phyloP scores from a whole-genome alignment of 2,329 filamentous ascomycete genomes.

The Pseudovirgaria hyperparasitica region DNA sequence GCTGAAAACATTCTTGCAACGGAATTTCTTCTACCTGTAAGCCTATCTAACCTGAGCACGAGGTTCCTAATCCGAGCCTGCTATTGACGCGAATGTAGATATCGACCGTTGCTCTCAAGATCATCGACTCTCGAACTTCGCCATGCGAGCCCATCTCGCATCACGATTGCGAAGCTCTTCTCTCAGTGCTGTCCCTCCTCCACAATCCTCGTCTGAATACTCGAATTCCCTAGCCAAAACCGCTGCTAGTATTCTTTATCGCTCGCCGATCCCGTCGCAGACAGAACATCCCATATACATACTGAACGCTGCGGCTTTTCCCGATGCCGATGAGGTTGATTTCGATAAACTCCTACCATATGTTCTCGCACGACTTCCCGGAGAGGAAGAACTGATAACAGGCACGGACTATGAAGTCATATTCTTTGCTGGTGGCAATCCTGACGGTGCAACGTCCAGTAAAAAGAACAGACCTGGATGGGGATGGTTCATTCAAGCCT shows the following conservation, averaged over 20 bases:
- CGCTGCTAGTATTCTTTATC: conserved; percentile 42
- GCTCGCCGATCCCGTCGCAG: conserved; percentile 36
- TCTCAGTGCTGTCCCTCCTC: conserved; percentile 34
- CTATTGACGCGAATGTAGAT: no score
- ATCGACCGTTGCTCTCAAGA: no score
- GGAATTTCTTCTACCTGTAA: no score
- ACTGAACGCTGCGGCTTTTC: conserved; percentile 44
- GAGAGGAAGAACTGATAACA: conserved; percentile 40
- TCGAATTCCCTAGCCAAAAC: conserved; percentile 33
- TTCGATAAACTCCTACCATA: conserved; percentile 43
- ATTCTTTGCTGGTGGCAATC: conserved; percentile 43
- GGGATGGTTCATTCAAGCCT: conserved; percentile 46
- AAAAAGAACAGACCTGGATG: conserved; percentile 39
- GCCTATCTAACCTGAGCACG: no score
- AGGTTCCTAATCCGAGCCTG: no score
- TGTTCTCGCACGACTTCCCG: conserved; percentile 40
- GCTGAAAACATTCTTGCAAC: no score
- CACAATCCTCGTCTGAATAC: conserved; percentile 33
- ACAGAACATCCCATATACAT: conserved; percentile 39
- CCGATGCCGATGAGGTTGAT: conserved; percentile 39
- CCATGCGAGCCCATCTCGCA: conserved; percentile 24
- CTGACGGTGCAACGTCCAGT: conserved; percentile 27
- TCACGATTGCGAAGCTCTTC: conserved; percentile 29
- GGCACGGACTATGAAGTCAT: conserved; percentile 44
- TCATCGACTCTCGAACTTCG: no score